Evolutionary conservation across 202 grass and related monocot genomes (phyloP), one percentile per base, ranked within the genome.

Genomic region (Miscanthus sacchariflorus): DNA sequence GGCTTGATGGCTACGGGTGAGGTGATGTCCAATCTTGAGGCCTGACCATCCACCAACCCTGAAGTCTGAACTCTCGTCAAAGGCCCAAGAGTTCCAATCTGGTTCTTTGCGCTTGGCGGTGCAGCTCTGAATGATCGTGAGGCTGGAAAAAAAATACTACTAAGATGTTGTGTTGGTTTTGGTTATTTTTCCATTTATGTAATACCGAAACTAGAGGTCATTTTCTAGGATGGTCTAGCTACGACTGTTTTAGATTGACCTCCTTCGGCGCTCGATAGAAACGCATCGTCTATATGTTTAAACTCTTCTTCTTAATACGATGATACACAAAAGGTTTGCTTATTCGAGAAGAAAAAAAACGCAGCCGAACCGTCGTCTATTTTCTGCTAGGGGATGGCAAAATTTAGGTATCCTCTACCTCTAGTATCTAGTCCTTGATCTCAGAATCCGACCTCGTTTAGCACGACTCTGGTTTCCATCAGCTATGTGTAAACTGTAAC

Each of bases 41-140:
- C 17, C 19, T 75, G 59, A 85, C 82, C 59, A 5, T 38, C 59
- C 70, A 85, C 77, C 83, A 76, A 39, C 82, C 68, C 3, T 25
- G 3, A 63, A 63, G 59, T 63, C 59, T 12, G 8, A 35, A 12
- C 4, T 77, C 8, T 76, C 25, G 15, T 7, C 48, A 12, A 9
- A 4, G 45, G 12, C 24, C 12, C 24, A 10, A 21, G 11, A 9
- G 46, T 61, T 61, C 21, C 2, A 61, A 61, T 10, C 58, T 61
- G 25, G 50, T 76, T 21, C 46, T 12, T 5, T 9, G 38, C 38
- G 38, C 38, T 39, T 39, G 43, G 24, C 43, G 43, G 40, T 74
- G 71, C 6, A 42, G 1, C 1, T 10, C 3, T 42, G 1, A 10
- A 18, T 61, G 56, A 61, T 61, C 56, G 1, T 28, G 36, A 40